Evolutionary conservation across 148 eudicot species (phyloP).

Genomic region (Silene conica): DNA sequence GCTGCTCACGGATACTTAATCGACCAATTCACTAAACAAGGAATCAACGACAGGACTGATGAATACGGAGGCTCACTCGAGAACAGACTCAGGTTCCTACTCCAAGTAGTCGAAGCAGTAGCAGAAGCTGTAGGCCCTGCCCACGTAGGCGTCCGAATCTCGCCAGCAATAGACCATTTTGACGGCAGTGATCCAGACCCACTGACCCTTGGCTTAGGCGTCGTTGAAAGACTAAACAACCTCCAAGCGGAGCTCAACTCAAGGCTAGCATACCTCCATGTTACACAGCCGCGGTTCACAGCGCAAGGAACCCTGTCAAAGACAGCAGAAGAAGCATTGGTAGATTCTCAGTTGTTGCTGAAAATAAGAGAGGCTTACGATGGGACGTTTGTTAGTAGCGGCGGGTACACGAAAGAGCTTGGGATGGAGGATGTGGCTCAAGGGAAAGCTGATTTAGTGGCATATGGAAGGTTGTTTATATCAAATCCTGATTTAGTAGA

Average conservation of each 20-base stretch:
- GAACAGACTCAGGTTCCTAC: conserved; percentile 63
- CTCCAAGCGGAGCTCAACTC: conserved; percentile 39
- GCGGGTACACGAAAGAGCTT: conserved; percentile 55
- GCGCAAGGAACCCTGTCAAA: conserved; percentile 39
- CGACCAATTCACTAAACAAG: conserved; percentile 80
- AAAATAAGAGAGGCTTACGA: conserved; percentile 43
- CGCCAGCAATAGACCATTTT: conserved; percentile 78
- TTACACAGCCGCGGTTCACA: conserved; percentile 68
- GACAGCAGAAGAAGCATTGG: conserved; percentile 39
- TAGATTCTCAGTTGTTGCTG: conserved; percentile 46
- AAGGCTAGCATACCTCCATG: conserved; percentile 52
- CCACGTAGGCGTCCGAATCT: conserved; percentile 60
- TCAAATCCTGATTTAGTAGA: conserved; percentile 75
- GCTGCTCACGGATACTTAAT: conserved; percentile 86
- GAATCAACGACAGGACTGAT: conserved; percentile 72
- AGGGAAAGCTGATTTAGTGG: conserved; percentile 79
- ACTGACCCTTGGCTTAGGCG: conserved; percentile 52
- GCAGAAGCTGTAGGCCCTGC: conserved; percentile 50
- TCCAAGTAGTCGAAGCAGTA: conserved; percentile 49
- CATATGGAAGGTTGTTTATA: conserved; percentile 65
- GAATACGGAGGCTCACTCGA: conserved; percentile 69
- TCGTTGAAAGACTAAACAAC: conserved; percentile 57
- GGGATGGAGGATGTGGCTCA: conserved; percentile 59
- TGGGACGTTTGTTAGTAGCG: conserved; percentile 69
- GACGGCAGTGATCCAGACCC: conserved; percentile 77